Evolutionary conservation across 2,329 filamentous ascomycete genomes (phyloP), one percentile per base, ranked within the genome.

Genomic region (Colletotrichum neosansevieriae): DNA sequence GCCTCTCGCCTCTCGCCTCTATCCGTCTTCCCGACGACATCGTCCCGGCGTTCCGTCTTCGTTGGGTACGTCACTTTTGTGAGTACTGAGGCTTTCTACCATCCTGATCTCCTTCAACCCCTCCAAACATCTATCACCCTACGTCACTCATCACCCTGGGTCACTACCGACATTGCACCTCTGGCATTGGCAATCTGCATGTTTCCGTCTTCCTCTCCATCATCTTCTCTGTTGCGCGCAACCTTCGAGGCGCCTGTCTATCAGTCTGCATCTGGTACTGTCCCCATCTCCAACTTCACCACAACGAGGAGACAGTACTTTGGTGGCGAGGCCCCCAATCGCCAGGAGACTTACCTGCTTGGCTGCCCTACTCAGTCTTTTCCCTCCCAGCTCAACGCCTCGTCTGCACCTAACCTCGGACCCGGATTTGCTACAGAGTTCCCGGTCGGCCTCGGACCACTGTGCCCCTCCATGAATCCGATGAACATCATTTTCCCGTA

Each of bases 51-150:
- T 15, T 62, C 57, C 51, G 50, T 49, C 47, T 24, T 38, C 19
- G 47, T 45, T 59, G 61, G 61, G 42, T 68, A 68, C 65, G 65
- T 68, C 54, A 65, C 47, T 65, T 54, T 64, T 15, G 61, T 65
- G 61, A 65, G 61, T 68, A 17, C 62, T 56, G 49, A 36, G 53
- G 49, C 49, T 47, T 60, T 29, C 47, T 40, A n/a, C 34, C 38
- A 36, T 60, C 29, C 54, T 38, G 54, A 56, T 59, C 24, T 34
- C 47, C 42, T 19, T 47, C 36, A 10, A 38, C 45, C 36, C 19
- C 34, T 59, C 32, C 40, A 47, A 53, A 36, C 13, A 65, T 65
- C 54, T 29, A 32, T 34, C 40, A 47, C 7, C 61, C 65, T 68
- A 68, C 65, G 65, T 68, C 65, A 68, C 65, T 51, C 32, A 51